Base-by-base conservation (phyloP, 2,329 filamentous ascomycete genomes). In the Lasiodiplodia sp. region DNA sequence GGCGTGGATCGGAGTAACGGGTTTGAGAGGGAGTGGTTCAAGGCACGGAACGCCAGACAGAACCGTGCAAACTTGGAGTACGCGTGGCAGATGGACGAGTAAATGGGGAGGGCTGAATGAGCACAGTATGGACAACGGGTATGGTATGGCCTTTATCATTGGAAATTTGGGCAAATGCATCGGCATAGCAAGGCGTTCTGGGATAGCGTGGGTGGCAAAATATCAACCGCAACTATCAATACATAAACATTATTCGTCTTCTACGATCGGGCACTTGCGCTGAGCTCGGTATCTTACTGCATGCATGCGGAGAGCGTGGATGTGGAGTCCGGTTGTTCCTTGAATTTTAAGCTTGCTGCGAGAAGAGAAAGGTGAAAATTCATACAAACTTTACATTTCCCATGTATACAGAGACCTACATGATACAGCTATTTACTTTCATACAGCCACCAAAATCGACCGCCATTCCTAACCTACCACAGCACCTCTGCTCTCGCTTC, bases 41-140 rank as follows among this genome's bases (percentile, higher is more conserved):
- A 92, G 78, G 92, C 94, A 2, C 84, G 94, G 72, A 97, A 97
- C 79, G 85, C 89, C 73, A 88, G 88, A 73, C 89, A 90, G 75
- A 89, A 94, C 77, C 89, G 91, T 73, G 91, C 92, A 79, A 91
- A 91, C 38, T 80, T 98, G 75, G 90, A 95, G 74, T 98, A 97
- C 80, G 89, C 91, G 38, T 99, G 95, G 96, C 93, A 97, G 84
- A 96, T 96, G 91, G 96, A 97, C 82, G 92, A 94, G 80, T 96
- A 70, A 69, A 28, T 10, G 18, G 10, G 49, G 28, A 31, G 10
- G 44, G 44, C 44, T 21, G 18, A 10, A 21, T 47, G 44, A 11
- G 44, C n/a, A 10, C 8, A 3, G 10, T 4, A n/a, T n/a, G n/a
- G 7, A 3, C 44, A 47, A 21, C 8, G 44, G 44, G n/a, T 6